A percentile compares a stretch with the other conserved stretches of the same genome.
Evolutionary conservation across 2,329 filamentous ascomycete species (phyloP).

Genomic region (Thelonectria discophora): DNA sequence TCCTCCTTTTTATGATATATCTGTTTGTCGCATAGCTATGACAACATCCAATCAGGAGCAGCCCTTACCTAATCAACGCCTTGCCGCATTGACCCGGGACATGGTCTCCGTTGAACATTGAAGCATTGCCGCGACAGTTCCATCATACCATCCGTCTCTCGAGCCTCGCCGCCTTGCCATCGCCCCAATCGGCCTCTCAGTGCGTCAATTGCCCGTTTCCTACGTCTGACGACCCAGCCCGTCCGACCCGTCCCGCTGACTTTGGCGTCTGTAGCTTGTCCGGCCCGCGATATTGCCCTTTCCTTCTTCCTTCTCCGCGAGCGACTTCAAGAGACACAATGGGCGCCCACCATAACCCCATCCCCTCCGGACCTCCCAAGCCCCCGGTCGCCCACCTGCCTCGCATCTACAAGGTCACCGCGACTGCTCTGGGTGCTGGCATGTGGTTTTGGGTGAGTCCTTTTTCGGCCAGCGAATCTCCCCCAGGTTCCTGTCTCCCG

Average conservation of each 20-base stretch:
- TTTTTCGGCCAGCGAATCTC: neutral
- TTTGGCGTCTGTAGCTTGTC: conserved; percentile 7
- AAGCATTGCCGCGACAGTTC: conserved; percentile 16
- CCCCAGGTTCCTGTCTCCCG: neutral
- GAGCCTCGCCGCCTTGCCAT: conserved; percentile 28
- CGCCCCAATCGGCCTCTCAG: conserved; percentile 35
- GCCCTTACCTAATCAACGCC: conserved; percentile 38
- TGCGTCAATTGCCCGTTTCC: conserved; percentile 26
- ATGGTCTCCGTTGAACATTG: conserved; percentile 33
- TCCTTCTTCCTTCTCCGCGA: conserved; percentile 7
- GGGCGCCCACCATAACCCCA: conserved; percentile 38
- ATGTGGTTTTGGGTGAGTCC: conserved; percentile 98
- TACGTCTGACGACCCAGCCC: accelerated
- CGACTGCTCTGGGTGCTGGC: conserved; percentile 87
- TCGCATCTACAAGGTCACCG: conserved; percentile 81
- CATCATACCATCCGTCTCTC: conserved; percentile 10
- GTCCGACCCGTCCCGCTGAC: neutral
- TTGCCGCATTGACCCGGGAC: conserved; percentile 32
- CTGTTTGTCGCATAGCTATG: neutral
- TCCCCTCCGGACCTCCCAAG: conserved; percentile 49
- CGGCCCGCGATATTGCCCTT: conserved; percentile 2
- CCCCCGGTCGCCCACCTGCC: conserved; percentile 60
- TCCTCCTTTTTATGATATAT: neutral
- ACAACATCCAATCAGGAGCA: conserved; percentile 28
- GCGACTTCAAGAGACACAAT: conserved; percentile 33